Conservation (phyloP, 495 filamentous ascomycete genomes). For the Daldinia vernicosa region DNA sequence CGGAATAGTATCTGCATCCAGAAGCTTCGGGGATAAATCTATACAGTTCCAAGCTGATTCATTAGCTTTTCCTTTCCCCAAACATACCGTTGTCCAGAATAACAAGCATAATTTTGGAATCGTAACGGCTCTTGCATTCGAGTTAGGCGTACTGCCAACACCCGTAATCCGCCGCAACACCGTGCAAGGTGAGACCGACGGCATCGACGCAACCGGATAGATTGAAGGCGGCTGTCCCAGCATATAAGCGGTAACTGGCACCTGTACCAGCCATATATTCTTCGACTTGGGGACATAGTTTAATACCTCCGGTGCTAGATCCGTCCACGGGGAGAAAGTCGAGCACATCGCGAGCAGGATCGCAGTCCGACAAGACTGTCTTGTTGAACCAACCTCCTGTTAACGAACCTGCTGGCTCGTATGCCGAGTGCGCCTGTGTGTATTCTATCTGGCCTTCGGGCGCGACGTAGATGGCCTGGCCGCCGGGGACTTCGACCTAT, state of each 20-base stretch:
- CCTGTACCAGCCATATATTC: constrained; percentile 18
- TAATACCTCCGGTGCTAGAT: constrained; percentile 29
- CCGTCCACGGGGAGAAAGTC: constrained; percentile 38
- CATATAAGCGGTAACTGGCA: constrained; percentile 31
- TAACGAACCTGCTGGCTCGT: constrained; percentile 62
- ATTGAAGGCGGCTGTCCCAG: constrained; percentile 30
- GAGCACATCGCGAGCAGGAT: constrained; percentile 18
- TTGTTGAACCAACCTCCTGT: constrained; percentile 54
- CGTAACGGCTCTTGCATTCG: not conserved
- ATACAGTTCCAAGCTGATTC: constrained; percentile 8
- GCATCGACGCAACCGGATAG: constrained; percentile 27
- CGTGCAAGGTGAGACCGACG: constrained; percentile 27
- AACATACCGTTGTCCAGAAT: not conserved
- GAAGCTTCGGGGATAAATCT: constrained; percentile 14
- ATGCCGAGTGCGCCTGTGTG: constrained; percentile 68
- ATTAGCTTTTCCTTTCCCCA: not conserved
- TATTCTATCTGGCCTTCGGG: constrained; percentile 65
- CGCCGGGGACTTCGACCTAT: constrained; percentile 68
- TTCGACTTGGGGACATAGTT: constrained; percentile 34
- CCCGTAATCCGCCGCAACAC: constrained; percentile 3
- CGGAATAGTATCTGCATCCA: constrained; percentile 15
- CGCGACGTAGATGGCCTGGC: constrained; percentile 69
- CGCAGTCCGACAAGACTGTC: constrained; percentile 29
- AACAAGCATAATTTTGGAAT: not conserved
- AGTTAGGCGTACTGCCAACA: constrained; percentile 40